Base-by-base conservation (phyloP, 2,329 filamentous ascomycete genomes). In the Cercospora sp. region DNA sequence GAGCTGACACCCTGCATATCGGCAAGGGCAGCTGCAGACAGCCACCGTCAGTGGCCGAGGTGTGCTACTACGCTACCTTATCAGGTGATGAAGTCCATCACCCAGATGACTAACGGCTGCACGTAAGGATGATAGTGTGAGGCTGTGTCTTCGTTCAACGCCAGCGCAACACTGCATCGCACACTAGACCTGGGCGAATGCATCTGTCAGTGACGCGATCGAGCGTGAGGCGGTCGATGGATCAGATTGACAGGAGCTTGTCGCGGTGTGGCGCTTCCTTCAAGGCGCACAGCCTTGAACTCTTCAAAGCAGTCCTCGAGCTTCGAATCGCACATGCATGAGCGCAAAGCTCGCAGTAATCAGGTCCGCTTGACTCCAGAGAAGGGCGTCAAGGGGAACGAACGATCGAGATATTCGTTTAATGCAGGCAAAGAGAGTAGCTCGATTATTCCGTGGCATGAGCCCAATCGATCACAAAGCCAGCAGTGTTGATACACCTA, bases 31-130 rank as follows among this genome's bases (percentile, higher is more conserved):
- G 53, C 53, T 58, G 30, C 53, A 30, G 53, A 58, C 53, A 58
- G 53, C 53, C 16, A 58, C 53, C 53, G 53, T 58, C 53, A 58
- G 30, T 58, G 48, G 53, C 53, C 53, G 53, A 58, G 53, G 26
- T 28, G 53, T 58, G 53, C 53, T 30, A 31, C 53, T 33, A 33
- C 8, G 26, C 53, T 30, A 57, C 51, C 51, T 55, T 12, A 57
- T 57, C 53, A 57, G 53, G 53, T 57, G 53, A 57, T 57, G 26
- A 18, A 18, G 3, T 28, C 23, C 53, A 28, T 57, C 16, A 28
- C 53, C 23, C 1, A 57, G 20, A 13, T 57, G 48, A 53, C 48
- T 53, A 53, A 53, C 18, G 13, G 9, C 48, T 20, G 48, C 48
- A 53, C 26, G 48, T 53, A 20, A 53, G 26, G 9, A 20, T 28